Evolutionary conservation across 345 rosid species (phyloP).

Genomic region (Rhizophora mangle): DNA sequence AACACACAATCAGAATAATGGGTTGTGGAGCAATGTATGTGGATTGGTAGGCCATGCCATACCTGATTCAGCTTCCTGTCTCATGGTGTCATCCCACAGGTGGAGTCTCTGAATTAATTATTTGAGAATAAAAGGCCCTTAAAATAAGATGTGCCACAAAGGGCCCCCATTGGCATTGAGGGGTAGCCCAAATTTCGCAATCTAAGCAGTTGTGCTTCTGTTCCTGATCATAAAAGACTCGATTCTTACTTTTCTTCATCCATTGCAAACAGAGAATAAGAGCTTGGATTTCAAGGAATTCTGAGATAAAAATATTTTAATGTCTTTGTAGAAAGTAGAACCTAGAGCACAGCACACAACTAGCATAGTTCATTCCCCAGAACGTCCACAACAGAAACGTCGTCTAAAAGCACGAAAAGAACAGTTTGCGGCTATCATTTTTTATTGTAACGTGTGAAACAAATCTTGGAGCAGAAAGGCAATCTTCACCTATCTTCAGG

Average conservation of each 20-base stretch:
- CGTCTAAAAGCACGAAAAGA: too few species aligned
- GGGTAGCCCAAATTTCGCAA: slow-evolving; percentile 24
- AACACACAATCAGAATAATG: slow-evolving; percentile 19
- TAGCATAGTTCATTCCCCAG: too few species aligned
- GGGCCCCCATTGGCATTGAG: slow-evolving; percentile 4
- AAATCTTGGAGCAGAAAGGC: too few species aligned
- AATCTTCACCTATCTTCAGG: too few species aligned
- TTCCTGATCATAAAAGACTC: slow-evolving; percentile 4
- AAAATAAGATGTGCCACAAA: neutral
- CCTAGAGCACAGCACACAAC: too few species aligned
- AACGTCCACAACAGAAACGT: too few species aligned
- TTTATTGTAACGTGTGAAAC: too few species aligned
- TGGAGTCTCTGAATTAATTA: slow-evolving; percentile 23
- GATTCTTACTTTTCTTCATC: neutral
- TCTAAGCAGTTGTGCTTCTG: slow-evolving; percentile 1
- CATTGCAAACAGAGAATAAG: neutral
- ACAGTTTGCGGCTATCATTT: too few species aligned
- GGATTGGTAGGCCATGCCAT: slow-evolving; percentile 17
- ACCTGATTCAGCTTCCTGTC: slow-evolving; percentile 12
- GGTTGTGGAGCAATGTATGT: slow-evolving; percentile 16
- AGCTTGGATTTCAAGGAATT: neutral
- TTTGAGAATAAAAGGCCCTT: slow-evolving; percentile 16
- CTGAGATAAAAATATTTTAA: neutral
- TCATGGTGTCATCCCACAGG: slow-evolving; percentile 16
- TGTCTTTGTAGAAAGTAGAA: too few species aligned